Base-by-base conservation (phyloP, 129 eudicot species). In the Centella asiatica region DNA sequence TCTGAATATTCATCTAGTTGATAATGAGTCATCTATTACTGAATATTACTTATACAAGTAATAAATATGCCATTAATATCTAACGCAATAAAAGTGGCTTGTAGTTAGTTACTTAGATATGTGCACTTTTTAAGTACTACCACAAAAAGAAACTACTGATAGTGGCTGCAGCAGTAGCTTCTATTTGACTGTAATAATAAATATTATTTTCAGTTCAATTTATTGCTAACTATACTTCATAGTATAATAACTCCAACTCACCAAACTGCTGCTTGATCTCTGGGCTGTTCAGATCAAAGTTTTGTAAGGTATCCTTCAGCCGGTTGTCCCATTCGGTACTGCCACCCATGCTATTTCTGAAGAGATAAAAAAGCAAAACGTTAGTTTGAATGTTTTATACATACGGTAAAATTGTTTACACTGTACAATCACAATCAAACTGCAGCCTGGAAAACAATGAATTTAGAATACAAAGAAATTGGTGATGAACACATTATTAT, bases 221-320 rank as follows among this genome's bases (percentile, higher is more conserved):
- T 14, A 42, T 6, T 42, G 3, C 11, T 14, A 6, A 42, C 3
- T 42, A 14, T 42, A 42, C 46, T 4, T 36, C 46, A 14, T 17
- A n/a, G 15, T 17, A 11, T 11, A 42, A 42, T 42, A 42, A 42
- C n/a, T 11, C 15, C 12, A 29, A 76, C 86, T 74, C 72, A 90
- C 99, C 99, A 68, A 93, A 88, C 73, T 88, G 99, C 58, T 93
- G 81, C 85, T 93, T 93, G 69, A 85, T 83, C 50, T 93, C 95
- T 4, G 98, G 98, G 62, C 95, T 90, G 78, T 76, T 84, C 25
- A 90, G 68, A 71, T 90, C 94, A 56, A 90, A 90, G 46, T 81
- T 87, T 57, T 87, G 82, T 78, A 90, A 62, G 3, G 87, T 62
- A 24, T 90, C 98, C 80, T 79, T 70, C 95, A 86, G 77, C 13